A percentile compares a stretch with the other conserved stretches of the same genome.
These are phyloP conservation scores for Alternaria sp. DNA, from an alignment of 2,329 filamentous ascomycete species.

Conservation along the genomic window DNA sequence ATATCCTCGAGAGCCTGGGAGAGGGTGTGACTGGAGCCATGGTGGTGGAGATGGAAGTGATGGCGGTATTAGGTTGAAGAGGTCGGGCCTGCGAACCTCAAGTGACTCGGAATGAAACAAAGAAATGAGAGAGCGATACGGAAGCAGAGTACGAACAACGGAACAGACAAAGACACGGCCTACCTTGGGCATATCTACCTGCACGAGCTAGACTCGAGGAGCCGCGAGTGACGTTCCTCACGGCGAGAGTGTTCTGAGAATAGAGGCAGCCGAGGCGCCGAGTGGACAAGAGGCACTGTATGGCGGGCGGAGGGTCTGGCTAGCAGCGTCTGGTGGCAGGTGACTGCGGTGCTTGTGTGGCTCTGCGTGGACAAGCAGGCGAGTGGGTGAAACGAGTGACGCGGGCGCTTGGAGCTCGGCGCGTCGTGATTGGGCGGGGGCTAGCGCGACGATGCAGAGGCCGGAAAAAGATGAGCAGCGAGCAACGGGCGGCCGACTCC, in stretches of 20 bases:
- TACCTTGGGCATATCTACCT: slow-evolving; percentile 27
- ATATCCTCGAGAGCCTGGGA: slow-evolving; percentile 42
- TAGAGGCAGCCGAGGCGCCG: slow-evolving; percentile 38
- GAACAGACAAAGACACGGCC: slow-evolving; percentile 11
- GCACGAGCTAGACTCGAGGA: slow-evolving; percentile 13
- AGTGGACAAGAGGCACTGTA: slow-evolving; percentile 39
- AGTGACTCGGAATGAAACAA: slow-evolving; percentile 14
- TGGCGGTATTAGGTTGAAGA: slow-evolving; percentile 4
- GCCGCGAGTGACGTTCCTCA: slow-evolving; percentile 20
- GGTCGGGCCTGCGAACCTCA: slow-evolving; percentile 17
- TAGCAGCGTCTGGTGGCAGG: slow-evolving; percentile 34
- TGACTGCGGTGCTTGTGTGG: slow-evolving; percentile 39
- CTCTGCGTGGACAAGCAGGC: slow-evolving; percentile 28
- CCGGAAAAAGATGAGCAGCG: slow-evolving; percentile 31
- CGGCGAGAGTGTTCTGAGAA: slow-evolving; percentile 33
- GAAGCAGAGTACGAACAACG: slow-evolving; percentile 7
- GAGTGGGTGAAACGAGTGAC: slow-evolving; percentile 37
- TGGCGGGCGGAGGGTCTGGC: slow-evolving; percentile 15
- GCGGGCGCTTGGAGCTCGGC: slow-evolving; percentile 41
- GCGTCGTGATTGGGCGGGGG: slow-evolving; percentile 41
- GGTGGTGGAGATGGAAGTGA: slow-evolving; percentile 5
- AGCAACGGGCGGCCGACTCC: slow-evolving; percentile 19
- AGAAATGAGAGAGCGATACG: slow-evolving; percentile 1
- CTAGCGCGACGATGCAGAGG: slow-evolving; percentile 22
- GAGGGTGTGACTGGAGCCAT: slow-evolving; percentile 39